Base-by-base conservation (phyloP, 495 filamentous ascomycete genomes). In the Penicillium maclennaniae region DNA sequence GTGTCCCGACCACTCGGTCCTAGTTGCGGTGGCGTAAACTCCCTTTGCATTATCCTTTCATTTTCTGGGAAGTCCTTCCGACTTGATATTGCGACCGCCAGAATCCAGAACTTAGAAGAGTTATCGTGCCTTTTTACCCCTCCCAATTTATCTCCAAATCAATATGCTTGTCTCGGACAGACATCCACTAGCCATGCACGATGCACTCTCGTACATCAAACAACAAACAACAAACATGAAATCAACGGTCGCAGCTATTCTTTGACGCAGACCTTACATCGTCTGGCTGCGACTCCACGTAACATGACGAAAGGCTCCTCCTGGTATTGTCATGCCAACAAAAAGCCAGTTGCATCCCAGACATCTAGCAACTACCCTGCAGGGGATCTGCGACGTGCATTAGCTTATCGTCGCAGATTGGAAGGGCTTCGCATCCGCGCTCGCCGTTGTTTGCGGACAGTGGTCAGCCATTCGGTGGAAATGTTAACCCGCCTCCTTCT, bases 351-450 rank as follows among this genome's bases (percentile, higher is more conserved):
- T 12, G 31, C 31, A 54, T 58, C 23, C 43, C 44, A 57, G 43
- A 57, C 51, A 55, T 48, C 37, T 51, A 44, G 40, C 36, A 51
- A 51, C 49, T 49, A 59, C 49, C 62, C 59, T 65, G 59, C 49
- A 55, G 51, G n/a, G 10, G 62, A 62, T 60, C 59, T 57, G 51
- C 62, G 41, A 16, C 46, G 16, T 58, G 56, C 62, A 65, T 60
- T 36, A 31, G 23, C 28, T 44, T 45, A 53, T 49, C 15, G 46
- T 53, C 27, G 7, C 37, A 54, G 45, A 62, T 62, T 65, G 56
- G 59, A 54, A 47, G 53, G 55, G 4, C 26, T 23, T 49, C 25
- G 27, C 31, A 36, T 48, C 49, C 47, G 53, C 28, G 17, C 20
- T 16, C 51, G 45, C 26, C 36, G 38, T 42, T 27, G 45, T 47